Evolutionary conservation across 2,329 filamentous ascomycete genomes (phyloP).

Genomic region (Stagonosporopsis vannaccii): DNA sequence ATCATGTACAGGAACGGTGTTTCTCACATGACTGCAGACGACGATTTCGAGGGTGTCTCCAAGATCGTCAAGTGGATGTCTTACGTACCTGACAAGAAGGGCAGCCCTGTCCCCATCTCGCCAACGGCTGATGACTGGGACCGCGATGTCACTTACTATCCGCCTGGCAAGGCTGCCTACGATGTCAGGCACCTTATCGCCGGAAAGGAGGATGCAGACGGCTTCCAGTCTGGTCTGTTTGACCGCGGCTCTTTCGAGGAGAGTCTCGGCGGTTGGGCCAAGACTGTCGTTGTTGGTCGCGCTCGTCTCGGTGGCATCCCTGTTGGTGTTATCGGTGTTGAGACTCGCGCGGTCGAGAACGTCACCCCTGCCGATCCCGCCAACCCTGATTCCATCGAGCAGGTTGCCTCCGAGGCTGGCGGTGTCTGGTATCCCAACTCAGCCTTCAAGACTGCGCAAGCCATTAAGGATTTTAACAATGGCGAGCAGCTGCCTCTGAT

Average conservation of each 20-base stretch:
- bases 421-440: conserved; percentile 99
- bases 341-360: conserved; percentile 96
- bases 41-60: conserved; percentile 96
- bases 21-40: conserved; percentile 96
- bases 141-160: conserved; percentile 84
- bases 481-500: conserved; percentile 97
- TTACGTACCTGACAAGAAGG: conserved; percentile 94
- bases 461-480: conserved; percentile 98
- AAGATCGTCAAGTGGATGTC: conserved; percentile 99
- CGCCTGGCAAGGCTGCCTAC: conserved; percentile 82
- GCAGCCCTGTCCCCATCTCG: conserved; percentile 89
- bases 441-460: conserved; percentile 98
- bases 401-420: conserved; percentile 92
- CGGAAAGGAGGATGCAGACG: conserved; percentile 84
- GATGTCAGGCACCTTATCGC: conserved; percentile 94
- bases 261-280: conserved; percentile 94
- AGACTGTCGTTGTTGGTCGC: conserved; percentile 94
- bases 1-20: conserved; percentile 99
- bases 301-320: conserved; percentile 96
- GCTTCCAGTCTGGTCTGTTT: conserved; percentile 90
- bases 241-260: conserved; percentile 97
- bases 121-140: conserved; percentile 89
- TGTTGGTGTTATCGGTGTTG: conserved; percentile 96
- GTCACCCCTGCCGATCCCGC: conserved; percentile 95
- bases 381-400: conserved; percentile 97